Conservation (phyloP, 148 eudicot species). For the Suaeda aralocaspica region DNA sequence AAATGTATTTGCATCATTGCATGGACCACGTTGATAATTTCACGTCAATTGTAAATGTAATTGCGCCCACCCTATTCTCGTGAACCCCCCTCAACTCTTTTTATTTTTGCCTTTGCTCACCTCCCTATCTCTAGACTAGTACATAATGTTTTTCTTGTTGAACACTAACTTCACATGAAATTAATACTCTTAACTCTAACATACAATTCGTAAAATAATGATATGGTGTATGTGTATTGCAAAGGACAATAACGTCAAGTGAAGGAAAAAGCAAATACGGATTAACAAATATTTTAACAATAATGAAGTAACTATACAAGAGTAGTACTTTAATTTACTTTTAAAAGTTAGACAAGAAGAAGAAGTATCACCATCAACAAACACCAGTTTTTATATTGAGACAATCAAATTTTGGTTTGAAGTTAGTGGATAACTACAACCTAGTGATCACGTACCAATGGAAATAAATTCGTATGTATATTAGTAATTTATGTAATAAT, state of each 20-base stretch:
- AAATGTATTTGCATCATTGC: background rate
- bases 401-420: background rate
- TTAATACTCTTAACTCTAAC: background rate
- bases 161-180: constrained; percentile 3
- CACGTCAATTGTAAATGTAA: background rate
- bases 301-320: background rate
- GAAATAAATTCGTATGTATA: background rate
- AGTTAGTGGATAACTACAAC: background rate
- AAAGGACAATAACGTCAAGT: too few relatives aligned
- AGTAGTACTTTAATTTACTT: background rate
- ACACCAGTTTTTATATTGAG: background rate
- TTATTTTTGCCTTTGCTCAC: background rate
- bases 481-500: too few relatives aligned
- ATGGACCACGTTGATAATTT: constrained; percentile 15
- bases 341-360: background rate
- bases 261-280: background rate
- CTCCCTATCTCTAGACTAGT: background rate
- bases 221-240: too few relatives aligned
- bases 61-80: constrained; percentile 17
- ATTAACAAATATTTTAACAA: too few relatives aligned
- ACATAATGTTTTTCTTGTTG: constrained; percentile 1
- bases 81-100: background rate
- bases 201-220: too few relatives aligned
- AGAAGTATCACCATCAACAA: background rate
- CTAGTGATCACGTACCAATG: background rate